Evolutionary conservation across 176 grass and related monocot genomes (phyloP), one percentile per base, ranked within the genome.

Genomic region (Microstegium vimineum): DNA sequence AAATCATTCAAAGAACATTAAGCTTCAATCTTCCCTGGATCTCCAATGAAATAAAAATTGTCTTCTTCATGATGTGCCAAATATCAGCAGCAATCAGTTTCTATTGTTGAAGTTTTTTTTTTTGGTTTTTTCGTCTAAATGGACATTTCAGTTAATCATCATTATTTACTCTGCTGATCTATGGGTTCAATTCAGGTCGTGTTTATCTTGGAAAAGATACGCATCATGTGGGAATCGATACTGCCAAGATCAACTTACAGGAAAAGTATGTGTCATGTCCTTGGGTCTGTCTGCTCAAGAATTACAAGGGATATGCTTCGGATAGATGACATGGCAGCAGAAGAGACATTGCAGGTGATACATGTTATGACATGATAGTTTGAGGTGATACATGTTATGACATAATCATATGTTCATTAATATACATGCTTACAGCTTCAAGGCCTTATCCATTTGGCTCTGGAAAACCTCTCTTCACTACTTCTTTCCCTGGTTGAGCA

Each of bases 241-340:
- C 78, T 94, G 66, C 88, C 84, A 36, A 83, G 65, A 63, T 90
- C 88, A 81, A 88, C 85, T 62, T 98, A 98, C 75, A 98, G 67
- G 86, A 98, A 79, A 93, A 82, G 82, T 76, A 94, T 98, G 90
- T 89, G 74, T 74, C 66, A 75, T 82, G 65, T 92, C 63, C 85
- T 98, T 85, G 84, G 94, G 87, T 87, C 85, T 61, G 79, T 93
- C 62, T 94, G 94, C 82, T 94, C 90, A 75, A 94, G 87, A 90
- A 93, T 98, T 36, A 91, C 92, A 69, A 88, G 69, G 62, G 95
- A 98, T 70, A 91, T 98, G 92, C 90, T 98, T 77, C 66, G 87
- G 57, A 92, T 98, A 83, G 95, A 94, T 82, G 92, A 98, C 73
- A 94, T 98, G 86, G 95, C 92, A 75, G 95, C 90, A 77, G 92